phyloP scores from a whole-genome alignment of 768 basidiomycete genomes.

The Saitozyma podzolica region DNA sequence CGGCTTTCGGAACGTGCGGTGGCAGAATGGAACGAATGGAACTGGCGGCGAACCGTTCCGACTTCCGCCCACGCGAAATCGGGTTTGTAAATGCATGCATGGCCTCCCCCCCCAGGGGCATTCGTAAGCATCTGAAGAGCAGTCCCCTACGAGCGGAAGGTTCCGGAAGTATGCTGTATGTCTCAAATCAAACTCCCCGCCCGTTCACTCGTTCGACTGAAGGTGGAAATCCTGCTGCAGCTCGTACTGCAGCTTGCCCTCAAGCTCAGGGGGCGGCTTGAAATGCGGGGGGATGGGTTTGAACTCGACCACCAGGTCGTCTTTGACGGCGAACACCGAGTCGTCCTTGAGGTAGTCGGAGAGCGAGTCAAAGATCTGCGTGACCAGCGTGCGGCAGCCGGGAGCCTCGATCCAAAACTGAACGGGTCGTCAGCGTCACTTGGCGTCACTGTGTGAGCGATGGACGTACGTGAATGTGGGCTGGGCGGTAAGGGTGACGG shows the following conservation, averaged over 20 bases:
- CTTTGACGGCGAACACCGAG: conserved; percentile 3
- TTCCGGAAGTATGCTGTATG: too few relatives aligned
- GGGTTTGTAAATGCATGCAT: too few relatives aligned
- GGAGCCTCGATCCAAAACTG: conserved; percentile 4
- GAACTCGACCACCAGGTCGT: neutral
- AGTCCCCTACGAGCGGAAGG: too few relatives aligned
- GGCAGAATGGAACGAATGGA: too few relatives aligned
- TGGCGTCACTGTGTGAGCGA: too few relatives aligned
- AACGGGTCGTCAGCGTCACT: neutral
- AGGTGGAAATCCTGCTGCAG: conserved; percentile 1
- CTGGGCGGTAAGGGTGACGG: neutral
- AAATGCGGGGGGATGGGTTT: neutral
- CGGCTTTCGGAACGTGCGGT: too few relatives aligned
- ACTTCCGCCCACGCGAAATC: too few relatives aligned
- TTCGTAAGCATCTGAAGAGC: too few relatives aligned
- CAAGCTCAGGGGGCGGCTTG: neutral
- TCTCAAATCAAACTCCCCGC: too few relatives aligned
- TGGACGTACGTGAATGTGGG: neutral
- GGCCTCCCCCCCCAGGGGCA: too few relatives aligned
- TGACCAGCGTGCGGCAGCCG: neutral
- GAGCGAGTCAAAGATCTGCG: neutral
- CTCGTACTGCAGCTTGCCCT: conserved; percentile 1
- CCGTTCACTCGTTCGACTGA: neutral
- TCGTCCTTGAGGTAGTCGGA: conserved; percentile 1
- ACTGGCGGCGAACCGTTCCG: too few relatives aligned